phyloP scores from a whole-genome alignment of 78 protist genomes.

The Chrysochromulina parva region DNA sequence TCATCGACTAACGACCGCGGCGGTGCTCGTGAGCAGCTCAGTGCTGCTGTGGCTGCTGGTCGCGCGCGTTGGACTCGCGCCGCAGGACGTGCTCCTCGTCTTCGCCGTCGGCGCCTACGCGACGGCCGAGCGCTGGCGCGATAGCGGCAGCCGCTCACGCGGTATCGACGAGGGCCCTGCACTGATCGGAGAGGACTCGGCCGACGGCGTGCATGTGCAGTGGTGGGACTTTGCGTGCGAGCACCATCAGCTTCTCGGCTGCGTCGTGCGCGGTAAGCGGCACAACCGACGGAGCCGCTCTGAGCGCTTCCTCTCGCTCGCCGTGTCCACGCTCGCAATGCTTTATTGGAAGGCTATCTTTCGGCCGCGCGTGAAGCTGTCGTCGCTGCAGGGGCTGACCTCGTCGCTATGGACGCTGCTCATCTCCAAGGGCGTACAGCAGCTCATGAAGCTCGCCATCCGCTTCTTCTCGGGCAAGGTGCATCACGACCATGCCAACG shows the following conservation, averaged over 20 bases:
- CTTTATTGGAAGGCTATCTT: constrained; percentile 14
- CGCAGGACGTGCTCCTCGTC: constrained; percentile 6
- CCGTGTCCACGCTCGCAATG: constrained; percentile 1
- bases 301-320: not conserved
- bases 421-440: constrained; percentile 12
- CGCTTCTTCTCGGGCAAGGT: not conserved
- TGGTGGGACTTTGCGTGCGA: not conserved
- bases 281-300: not conserved
- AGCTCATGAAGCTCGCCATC: not conserved
- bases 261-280: not conserved
- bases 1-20: no score
- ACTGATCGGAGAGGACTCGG: not conserved
- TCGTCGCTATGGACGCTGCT: not conserved
- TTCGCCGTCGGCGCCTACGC: not conserved
- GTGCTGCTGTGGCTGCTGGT: not conserved
- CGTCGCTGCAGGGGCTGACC: constrained; percentile 2
- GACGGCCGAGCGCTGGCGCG: not conserved
- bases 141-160: not conserved
- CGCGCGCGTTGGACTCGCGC: not conserved
- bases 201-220: not conserved
- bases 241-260: not conserved
- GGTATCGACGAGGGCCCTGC: no score
- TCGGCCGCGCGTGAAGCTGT: not conserved
- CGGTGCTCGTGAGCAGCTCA: no score
- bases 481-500: no score